Evolutionary conservation across 768 basidiomycete genomes (phyloP), one percentile per base, ranked within the genome.

Genomic region (Boletus reticuloceps): DNA sequence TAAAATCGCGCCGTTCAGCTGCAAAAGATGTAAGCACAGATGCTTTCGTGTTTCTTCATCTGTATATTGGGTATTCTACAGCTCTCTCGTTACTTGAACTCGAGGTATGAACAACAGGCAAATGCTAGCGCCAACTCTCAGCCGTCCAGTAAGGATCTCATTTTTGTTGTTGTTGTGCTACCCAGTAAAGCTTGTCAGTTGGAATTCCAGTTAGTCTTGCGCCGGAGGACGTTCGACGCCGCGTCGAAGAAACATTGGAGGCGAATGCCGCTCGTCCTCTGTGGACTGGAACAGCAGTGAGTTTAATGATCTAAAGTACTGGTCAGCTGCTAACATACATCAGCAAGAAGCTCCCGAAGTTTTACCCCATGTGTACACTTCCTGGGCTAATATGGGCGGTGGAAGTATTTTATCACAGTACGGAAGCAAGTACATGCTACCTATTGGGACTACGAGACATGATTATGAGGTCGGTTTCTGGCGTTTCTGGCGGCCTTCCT

Each of bases 281-380:
- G 32, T 92, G 83, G 56, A 77, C 79, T 38, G 79, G 75, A 9
- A 74, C 72, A 43, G 76, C 80, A 43, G 89, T 89, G 55, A 61
- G 75, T 64, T 34, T 49, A 9, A 7, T 47, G 49, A 41, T 52
- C 19, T 19, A n/a, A 12, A 51, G 2, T 32, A 27, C 25, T 36
- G 31, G 11, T n/a, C 9, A 22, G 37, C 38, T 45, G 5, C 29
- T 53, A 34, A 72, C 52, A 32, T 58, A 22, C 53, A 51, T 22
- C 62, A 88, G 85, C 73, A 79, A 62, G 72, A 77, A 42, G 75
- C 74, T 4, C 76, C 82, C 4, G 86, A 91, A 66, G 67, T 81
- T 37, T 80, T 91, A 17, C 97, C 97, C 1, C 86, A 98, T 74
- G 88, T 99, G 12, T 99, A 96, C 68, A 85, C 89, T 10, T 84